Evolutionary conservation across 805 yeast species (phyloP), one percentile per base, ranked within the genome.

Genomic region (Lachancea kluyveri): DNA sequence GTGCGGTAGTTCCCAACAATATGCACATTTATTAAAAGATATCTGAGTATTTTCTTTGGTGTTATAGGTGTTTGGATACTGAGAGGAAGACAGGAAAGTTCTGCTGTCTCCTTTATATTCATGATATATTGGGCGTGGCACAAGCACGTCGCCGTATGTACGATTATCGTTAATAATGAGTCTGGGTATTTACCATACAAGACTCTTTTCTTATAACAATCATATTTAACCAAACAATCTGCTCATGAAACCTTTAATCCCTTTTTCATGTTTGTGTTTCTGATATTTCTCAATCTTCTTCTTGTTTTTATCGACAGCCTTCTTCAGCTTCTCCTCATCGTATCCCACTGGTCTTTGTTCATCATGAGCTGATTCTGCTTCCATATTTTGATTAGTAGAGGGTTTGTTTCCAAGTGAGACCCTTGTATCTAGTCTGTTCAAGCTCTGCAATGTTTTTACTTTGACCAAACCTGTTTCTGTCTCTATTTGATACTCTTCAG

Each of bases 381-480:
- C 32, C n/a, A n/a, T n/a, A n/a, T n/a, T n/a, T n/a, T n/a, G n/a
- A n/a, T n/a, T n/a, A n/a, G n/a, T n/a, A n/a, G n/a, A n/a, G n/a
- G n/a, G n/a, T n/a, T n/a, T n/a, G n/a, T n/a, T n/a, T n/a, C n/a
- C n/a, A n/a, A n/a, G n/a, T n/a, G 52, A 41, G 4, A 25, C 40
- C 21, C 42, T 41, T 5, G 52, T 48, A 10, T 47, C 43, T 13
- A 48, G 43, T 54, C 80, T 67, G 23, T 79, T 79, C 14, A 77
- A 38, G 3, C 66, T 62, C 29, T 64, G 72, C 34, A 76, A 58
- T 0, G 83, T 75, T 33, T 64, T 58, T 10, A 72, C 72, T 14
- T 72, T 76, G 10, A 78, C 84, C 31, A 78, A 58, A 28, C 85
- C 85, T 1, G 84, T 77, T 22, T 63, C 66, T 1, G 85, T 77